Conservation (phyloP, 495 filamentous ascomycete species). For the Penicillium samsonianum region DNA sequence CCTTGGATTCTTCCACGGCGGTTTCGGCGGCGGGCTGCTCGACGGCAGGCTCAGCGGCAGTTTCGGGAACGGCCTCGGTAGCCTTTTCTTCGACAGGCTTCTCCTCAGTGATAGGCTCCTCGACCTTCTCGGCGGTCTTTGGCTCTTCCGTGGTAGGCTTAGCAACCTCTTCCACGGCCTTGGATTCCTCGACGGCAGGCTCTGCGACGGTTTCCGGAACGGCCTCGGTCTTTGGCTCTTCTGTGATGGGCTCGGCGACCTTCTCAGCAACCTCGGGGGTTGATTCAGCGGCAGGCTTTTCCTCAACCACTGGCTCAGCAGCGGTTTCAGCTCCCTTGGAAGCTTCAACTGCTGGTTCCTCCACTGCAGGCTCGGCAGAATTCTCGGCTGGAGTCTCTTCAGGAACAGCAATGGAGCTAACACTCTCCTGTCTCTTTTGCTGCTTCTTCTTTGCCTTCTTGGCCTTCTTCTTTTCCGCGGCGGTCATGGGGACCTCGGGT, state of each 20-base stretch:
- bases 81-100: background rate
- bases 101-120: background rate
- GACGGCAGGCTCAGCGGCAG: conserved; percentile 5
- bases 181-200: background rate
- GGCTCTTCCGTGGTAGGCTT: background rate
- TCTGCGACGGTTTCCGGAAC: background rate
- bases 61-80: conserved; percentile 12
- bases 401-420: background rate
- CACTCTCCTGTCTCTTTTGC: conserved; percentile 14
- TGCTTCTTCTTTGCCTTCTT: conserved; percentile 11
- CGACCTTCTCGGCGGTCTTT: conserved; percentile 9
- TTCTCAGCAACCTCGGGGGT: conserved; percentile 12
- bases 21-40: conserved; percentile 14
- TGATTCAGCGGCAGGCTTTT: conserved; percentile 9
- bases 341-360: conserved; percentile 5
- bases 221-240: background rate
- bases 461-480: conserved; percentile 13
- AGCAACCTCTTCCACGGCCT: conserved; percentile 11
- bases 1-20: no score
- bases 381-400: conserved; percentile 6
- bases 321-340: conserved; percentile 6
- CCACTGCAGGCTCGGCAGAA: conserved; percentile 5
- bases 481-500: conserved; percentile 10
- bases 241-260: conserved; percentile 7
- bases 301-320: conserved; percentile 6